Evolutionary conservation across 257 asterid species (phyloP), one percentile per base, ranked within the genome.

Genomic region (Solanum neorickii): DNA sequence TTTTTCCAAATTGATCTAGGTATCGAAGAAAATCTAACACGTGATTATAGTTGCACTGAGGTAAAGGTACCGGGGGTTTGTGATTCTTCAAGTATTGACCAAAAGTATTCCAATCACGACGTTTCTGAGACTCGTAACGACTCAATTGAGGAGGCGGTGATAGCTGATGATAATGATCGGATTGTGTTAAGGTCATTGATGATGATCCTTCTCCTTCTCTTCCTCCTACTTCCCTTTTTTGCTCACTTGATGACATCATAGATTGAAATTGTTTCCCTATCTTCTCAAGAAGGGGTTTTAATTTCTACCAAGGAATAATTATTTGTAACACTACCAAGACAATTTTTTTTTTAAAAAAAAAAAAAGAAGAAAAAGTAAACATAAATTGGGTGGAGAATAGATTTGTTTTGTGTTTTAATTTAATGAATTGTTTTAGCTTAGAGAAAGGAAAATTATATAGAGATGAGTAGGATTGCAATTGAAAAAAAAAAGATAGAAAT

Each of bases 91-190:
- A 85, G 86, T 96, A 96, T 88, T 96, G 99, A 2, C 98, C 97
- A 82, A 95, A 96, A 56, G 98, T 95, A 92, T 94, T 95, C 99
- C 99, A 96, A 86, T 96, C 99, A 20, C 99, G 96, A 14, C 97
- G 95, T 56, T 95, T 96, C 16, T 96, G 99, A 0, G 99, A 93
- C 89, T 94, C 98, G 69, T 96, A 96, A 3, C 99, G 93, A 82
- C 98, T 96, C 65, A 92, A 87, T 84, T 92, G 98, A 12, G 82
- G 93, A 5, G 84, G 75, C 4, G 85, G 88, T 29, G 31, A 85
- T 33, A 46, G 75, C 5, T 85, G 91, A 16, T 65, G 91, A 9
- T 49, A 16, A 14, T 62, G 75, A 1, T 31, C 88, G 9, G 86
- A 21, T 20, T 66, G 49, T 16, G 75, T 59, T 3, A 88, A 21